Conservation (phyloP, 441 rosid species). For the Pelargonium myrrhifolium region DNA sequence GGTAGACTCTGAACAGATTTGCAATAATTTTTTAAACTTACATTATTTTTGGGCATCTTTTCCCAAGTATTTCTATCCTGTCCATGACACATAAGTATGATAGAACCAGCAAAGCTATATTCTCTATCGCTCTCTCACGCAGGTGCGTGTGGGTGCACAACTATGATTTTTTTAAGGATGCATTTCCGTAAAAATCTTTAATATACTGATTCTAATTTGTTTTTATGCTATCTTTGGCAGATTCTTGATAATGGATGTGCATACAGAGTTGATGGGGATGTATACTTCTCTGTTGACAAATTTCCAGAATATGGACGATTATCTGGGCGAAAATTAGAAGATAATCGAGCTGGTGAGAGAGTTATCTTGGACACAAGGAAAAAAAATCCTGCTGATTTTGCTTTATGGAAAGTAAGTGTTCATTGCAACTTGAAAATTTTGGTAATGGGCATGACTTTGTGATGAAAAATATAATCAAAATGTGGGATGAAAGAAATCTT, state of each 20-base stretch:
- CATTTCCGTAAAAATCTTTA: background rate
- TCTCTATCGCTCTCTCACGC: background rate
- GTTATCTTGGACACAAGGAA: constrained; percentile 81
- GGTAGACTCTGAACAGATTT: background rate
- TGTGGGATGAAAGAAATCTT: constrained; percentile 1
- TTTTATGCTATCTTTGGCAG: constrained; percentile 33
- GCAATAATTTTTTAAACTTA: background rate
- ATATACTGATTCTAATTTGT: background rate
- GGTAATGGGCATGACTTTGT: background rate
- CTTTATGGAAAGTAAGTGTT: constrained; percentile 73
- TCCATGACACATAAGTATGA: background rate
- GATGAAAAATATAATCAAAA: background rate
- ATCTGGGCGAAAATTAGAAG: constrained; percentile 68
- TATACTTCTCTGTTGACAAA: constrained; percentile 70
- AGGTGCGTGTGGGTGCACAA: background rate
- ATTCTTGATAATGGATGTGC: constrained; percentile 67
- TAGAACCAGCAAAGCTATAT: background rate
- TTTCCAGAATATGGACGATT: constrained; percentile 70
- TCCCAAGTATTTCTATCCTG: background rate
- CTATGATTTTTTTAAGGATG: background rate
- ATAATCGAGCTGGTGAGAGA: constrained; percentile 81
- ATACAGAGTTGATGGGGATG: constrained; percentile 72
- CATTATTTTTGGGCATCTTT: background rate
- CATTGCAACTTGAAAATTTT: background rate
- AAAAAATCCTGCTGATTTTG: constrained; percentile 83